These are phyloP conservation scores for Fusarium tuaranense DNA, from an alignment of 2,329 filamentous ascomycete species.

Conservation along the genomic window DNA sequence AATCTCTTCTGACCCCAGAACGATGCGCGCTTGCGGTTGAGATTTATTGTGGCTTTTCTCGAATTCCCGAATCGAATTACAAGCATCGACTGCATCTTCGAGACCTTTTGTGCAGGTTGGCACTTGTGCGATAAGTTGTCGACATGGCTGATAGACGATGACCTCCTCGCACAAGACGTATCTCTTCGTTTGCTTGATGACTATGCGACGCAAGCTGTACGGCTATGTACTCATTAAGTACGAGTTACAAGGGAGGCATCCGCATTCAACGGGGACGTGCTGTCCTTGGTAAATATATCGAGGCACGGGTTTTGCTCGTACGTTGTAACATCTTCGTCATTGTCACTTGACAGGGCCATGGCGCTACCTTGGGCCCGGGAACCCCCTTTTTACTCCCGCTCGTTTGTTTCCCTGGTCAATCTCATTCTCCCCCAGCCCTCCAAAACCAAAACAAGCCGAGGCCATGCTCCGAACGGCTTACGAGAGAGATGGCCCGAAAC, in stretches of 20 bases:
- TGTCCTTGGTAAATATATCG: conserved; percentile 10
- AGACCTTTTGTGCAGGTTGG: not conserved
- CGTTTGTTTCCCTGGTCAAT: conserved; percentile 31
- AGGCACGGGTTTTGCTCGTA: conserved; percentile 8
- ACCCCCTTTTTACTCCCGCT: conserved; percentile 38
- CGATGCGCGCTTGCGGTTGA: not conserved
- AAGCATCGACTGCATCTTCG: not conserved
- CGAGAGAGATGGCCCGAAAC: conserved; percentile 38
- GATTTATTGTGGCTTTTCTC: not conserved
- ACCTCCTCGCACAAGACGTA: not conserved
- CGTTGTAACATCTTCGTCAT: conserved; percentile 8
- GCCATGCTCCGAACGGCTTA: conserved; percentile 35
- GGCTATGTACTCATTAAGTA: not conserved
- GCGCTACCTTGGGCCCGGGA: conserved; percentile 36
- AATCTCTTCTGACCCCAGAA: not conserved
- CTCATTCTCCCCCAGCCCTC: conserved; percentile 8
- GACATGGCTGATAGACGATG: not conserved
- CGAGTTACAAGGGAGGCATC: not conserved
- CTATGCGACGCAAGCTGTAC: not conserved
- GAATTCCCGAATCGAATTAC: not conserved
- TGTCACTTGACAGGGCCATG: conserved; percentile 32
- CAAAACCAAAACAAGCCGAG: conserved; percentile 29
- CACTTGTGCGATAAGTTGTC: not conserved
- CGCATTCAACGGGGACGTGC: not conserved
- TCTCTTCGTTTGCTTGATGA: not conserved